phyloP scores from a whole-genome alignment of 495 filamentous ascomycete genomes.

The Neurospora sp. region DNA sequence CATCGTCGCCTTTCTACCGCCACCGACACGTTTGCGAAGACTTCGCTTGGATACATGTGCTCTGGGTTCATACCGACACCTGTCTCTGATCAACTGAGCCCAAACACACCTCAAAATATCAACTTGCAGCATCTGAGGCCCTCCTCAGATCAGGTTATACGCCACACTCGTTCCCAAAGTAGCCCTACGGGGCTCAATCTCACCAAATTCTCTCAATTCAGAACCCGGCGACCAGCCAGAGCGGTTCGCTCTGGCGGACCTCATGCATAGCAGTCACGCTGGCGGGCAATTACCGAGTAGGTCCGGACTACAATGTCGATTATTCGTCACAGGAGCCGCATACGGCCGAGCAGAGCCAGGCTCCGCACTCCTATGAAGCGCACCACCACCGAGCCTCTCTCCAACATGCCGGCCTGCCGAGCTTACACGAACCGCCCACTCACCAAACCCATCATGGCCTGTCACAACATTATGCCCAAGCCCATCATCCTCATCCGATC shows the following conservation, averaged over 20 bases:
- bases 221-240: constrained; percentile 54
- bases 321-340: constrained; percentile 51
- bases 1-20: constrained; percentile 14
- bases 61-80: constrained; percentile 18
- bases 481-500: constrained; percentile 40
- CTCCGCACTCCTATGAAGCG: constrained; percentile 40
- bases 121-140: constrained; percentile 5
- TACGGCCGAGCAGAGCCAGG: constrained; percentile 43
- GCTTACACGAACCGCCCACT: constrained; percentile 32
- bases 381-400: constrained; percentile 40
- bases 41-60: constrained; percentile 26
- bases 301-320: constrained; percentile 51
- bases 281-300: constrained; percentile 54
- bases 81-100: constrained; percentile 5
- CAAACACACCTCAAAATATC: background rate
- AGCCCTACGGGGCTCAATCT: constrained; percentile 38
- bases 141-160: constrained; percentile 4
- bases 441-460: constrained; percentile 36
- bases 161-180: constrained; percentile 12
- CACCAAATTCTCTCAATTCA: constrained; percentile 43
- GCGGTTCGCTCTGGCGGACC: constrained; percentile 63
- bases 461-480: constrained; percentile 39
- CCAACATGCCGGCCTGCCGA: constrained; percentile 34
- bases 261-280: constrained; percentile 59
- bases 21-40: constrained; percentile 14